Evolutionary conservation across 768 basidiomycete species (phyloP).

Genomic region (Lenzites betulinus): DNA sequence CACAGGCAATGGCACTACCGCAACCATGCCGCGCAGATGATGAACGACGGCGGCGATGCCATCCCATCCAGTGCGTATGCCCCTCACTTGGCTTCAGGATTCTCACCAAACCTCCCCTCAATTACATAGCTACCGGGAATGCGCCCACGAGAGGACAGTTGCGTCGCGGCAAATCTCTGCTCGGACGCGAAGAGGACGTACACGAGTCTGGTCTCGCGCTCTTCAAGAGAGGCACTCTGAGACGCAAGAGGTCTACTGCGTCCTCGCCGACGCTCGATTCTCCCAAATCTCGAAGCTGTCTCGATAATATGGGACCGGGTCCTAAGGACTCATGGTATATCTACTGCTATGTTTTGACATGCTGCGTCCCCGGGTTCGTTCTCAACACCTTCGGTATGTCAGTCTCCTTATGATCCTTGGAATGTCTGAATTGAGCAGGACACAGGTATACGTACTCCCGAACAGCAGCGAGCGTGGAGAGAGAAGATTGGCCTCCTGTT

Average conservation of each 20-base stretch:
- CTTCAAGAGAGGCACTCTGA: conserved; percentile 83
- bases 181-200: conserved; percentile 87
- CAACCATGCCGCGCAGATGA: conserved; percentile 77
- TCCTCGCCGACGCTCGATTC: conserved; percentile 39
- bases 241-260: conserved; percentile 61
- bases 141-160: conserved; percentile 60
- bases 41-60: conserved; percentile 69
- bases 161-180: conserved; percentile 85
- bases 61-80: conserved; percentile 78
- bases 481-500: conserved; percentile 95
- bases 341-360: conserved; percentile 86
- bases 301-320: conserved; percentile 78
- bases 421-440: not conserved
- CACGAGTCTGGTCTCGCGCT: conserved; percentile 91
- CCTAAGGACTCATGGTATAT: conserved; percentile 96
- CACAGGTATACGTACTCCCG: conserved; percentile 83
- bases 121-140: conserved; percentile 70
- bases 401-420: not conserved
- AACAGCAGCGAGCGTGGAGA: conserved; percentile 95
- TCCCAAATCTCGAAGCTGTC: conserved; percentile 49
- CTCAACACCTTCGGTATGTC: conserved; percentile 77
- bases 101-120: conserved; percentile 9
- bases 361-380: conserved; percentile 77
- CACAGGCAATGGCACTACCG: conserved; percentile 96
- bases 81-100: conserved; percentile 7